phyloP scores from a whole-genome alignment of 2,329 filamentous ascomycete genomes.

The Fusarium xyrophilum region DNA sequence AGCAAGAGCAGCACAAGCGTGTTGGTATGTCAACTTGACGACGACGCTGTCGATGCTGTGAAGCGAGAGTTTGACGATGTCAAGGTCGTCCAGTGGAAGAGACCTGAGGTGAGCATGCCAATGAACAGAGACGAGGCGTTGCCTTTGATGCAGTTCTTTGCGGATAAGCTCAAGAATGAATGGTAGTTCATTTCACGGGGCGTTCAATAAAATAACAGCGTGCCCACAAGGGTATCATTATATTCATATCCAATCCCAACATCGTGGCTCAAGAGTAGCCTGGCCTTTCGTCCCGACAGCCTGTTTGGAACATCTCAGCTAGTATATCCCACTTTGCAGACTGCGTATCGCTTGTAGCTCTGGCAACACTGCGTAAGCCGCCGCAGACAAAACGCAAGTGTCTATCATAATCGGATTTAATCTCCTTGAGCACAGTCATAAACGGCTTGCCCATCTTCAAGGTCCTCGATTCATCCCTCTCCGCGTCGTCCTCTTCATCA shows the following conservation, averaged over 20 bases:
- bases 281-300: constrained; percentile 36
- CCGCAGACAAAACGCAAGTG: constrained; percentile 74
- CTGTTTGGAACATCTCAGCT: constrained; percentile 77
- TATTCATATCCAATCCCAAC: constrained; percentile 22
- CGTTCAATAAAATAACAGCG: background rate
- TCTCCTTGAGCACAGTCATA: constrained; percentile 58
- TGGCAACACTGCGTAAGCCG: constrained; percentile 76
- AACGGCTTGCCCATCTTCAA: constrained; percentile 52
- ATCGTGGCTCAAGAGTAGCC: constrained; percentile 14
- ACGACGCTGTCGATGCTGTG: constrained; percentile 67
- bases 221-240: constrained; percentile 36
- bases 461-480: constrained; percentile 8
- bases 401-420: constrained; percentile 69
- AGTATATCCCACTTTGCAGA: constrained; percentile 77
- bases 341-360: constrained; percentile 70
- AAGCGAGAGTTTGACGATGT: constrained; percentile 72
- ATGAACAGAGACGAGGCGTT: constrained; percentile 81
- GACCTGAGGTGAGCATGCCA: constrained; percentile 82
- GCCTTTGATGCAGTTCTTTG: constrained; percentile 86
- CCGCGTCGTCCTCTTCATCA: constrained; percentile 43
- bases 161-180: constrained; percentile 61
- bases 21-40: constrained; percentile 66
- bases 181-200: background rate
- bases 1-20: constrained; percentile 69
- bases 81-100: constrained; percentile 72